Evolutionary conservation across 129 eudicot genomes (phyloP).

Genomic region (Tagetes patula): DNA sequence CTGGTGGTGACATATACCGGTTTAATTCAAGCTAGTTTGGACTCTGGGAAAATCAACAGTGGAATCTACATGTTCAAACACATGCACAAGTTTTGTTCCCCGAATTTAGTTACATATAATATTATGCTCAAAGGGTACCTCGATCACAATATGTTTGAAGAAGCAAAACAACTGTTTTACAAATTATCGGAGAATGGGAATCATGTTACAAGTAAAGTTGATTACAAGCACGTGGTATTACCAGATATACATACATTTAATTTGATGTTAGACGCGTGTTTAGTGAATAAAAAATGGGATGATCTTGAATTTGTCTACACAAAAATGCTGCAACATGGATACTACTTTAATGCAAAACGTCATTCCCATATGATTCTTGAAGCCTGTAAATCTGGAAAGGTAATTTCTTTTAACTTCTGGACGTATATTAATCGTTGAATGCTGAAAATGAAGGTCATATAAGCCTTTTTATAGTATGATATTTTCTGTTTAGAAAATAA

Average conservation of each 20-base stretch:
- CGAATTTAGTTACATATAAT: slow-evolving; percentile 80
- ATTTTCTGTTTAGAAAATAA: not conserved
- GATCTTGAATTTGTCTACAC: slow-evolving; percentile 64
- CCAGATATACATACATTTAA: slow-evolving; percentile 86
- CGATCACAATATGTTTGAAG: slow-evolving; percentile 61
- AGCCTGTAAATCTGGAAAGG: slow-evolving; percentile 82
- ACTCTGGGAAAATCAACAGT: slow-evolving; percentile 51
- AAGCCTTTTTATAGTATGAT: not conserved
- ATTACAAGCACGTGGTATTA: slow-evolving; percentile 42
- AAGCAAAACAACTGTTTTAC: slow-evolving; percentile 60
- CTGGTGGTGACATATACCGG: slow-evolving; percentile 93
- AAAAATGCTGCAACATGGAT: slow-evolving; percentile 68
- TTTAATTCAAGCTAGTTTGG: slow-evolving; percentile 78
- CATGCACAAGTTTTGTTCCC: slow-evolving; percentile 80
- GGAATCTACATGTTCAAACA: slow-evolving; percentile 66
- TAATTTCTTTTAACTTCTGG: slow-evolving; percentile 16
- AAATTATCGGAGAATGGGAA: slow-evolving; percentile 48
- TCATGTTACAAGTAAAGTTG: slow-evolving; percentile 35
- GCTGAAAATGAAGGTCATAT: slow-evolving; percentile 3
- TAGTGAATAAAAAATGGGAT: slow-evolving; percentile 58
- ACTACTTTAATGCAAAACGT: slow-evolving; percentile 70
- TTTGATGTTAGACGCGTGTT: slow-evolving; percentile 71
- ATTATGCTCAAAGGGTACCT: slow-evolving; percentile 81
- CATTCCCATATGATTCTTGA: slow-evolving; percentile 68
- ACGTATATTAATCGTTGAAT: not conserved